Conservation (phyloP, 805 yeast genomes). For the Vanderwaltozyma verrucispora region DNA sequence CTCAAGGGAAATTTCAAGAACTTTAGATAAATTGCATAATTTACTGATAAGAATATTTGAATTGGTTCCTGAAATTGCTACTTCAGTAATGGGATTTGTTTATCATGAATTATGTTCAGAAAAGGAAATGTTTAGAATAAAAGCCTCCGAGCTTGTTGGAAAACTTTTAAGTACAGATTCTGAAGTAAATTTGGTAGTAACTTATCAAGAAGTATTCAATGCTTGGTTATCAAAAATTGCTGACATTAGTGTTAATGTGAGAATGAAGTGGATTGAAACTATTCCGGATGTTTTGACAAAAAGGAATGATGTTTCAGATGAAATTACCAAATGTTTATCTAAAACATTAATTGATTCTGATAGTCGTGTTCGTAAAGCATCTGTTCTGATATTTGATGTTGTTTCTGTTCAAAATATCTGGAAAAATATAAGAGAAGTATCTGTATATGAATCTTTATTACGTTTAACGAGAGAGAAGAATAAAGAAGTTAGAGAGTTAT, state of each 20-base stretch:
- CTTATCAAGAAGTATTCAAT: conserved; percentile 50
- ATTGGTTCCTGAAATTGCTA: conserved; percentile 61
- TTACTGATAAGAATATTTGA: conserved; percentile 64
- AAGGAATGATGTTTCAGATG: conserved; percentile 39
- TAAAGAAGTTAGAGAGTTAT: conserved; percentile 48
- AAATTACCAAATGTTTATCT: conserved; percentile 46
- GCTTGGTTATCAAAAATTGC: conserved; percentile 68
- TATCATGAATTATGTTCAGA: conserved; percentile 75
- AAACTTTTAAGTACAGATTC: conserved; percentile 43
- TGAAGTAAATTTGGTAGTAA: conserved; percentile 44
- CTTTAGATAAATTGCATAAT: conserved; percentile 50
- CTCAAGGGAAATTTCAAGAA: conserved; percentile 19
- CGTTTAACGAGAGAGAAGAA: conserved; percentile 67
- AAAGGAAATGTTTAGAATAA: conserved; percentile 45
- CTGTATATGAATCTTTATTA: conserved; percentile 43
- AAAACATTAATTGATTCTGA: conserved; percentile 68
- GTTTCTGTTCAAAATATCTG: conserved; percentile 40
- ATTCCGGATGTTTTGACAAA: conserved; percentile 37
- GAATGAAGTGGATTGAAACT: conserved; percentile 61
- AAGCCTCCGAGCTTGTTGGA: conserved; percentile 71
- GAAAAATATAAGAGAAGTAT: conserved; percentile 35
- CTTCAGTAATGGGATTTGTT: conserved; percentile 65
- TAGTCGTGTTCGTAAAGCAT: conserved; percentile 55
- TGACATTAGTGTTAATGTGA: conserved; percentile 54
- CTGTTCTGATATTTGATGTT: conserved; percentile 41